Conservation (phyloP, 2,329 filamentous ascomycete genomes). For the Penicillium brevicompactum region DNA sequence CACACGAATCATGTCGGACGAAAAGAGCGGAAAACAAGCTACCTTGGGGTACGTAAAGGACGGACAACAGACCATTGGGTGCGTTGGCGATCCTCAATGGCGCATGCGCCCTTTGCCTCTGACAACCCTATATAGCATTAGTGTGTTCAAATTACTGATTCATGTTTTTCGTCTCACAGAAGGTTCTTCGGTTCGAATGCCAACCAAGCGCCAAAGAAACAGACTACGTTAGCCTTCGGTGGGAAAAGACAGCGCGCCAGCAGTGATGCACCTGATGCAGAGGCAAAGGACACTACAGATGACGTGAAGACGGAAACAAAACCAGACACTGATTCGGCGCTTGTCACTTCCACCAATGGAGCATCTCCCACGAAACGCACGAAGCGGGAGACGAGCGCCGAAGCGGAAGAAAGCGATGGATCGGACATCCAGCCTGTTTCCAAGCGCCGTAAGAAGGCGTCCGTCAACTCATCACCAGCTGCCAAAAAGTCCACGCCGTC, state of each 20-base stretch:
- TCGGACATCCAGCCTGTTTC: slow-evolving; percentile 62
- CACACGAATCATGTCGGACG: slow-evolving; percentile 28
- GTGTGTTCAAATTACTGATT: slow-evolving; percentile 1
- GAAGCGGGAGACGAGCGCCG: slow-evolving; percentile 44
- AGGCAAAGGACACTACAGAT: slow-evolving; percentile 20
- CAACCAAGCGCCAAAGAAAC: slow-evolving; percentile 65
- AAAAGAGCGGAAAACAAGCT: slow-evolving; percentile 64
- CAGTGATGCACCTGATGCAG: slow-evolving; percentile 30
- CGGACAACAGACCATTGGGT: slow-evolving; percentile 74
- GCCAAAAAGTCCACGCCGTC: slow-evolving; percentile 24
- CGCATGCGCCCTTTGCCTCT: slow-evolving; percentile 6
- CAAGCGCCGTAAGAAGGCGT: slow-evolving; percentile 53
- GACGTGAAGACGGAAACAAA: slow-evolving; percentile 16
- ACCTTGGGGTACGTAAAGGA: slow-evolving; percentile 85
- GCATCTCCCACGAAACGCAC: slow-evolving; percentile 22
- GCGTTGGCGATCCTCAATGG: slow-evolving; percentile 37
- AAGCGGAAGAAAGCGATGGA: slow-evolving; percentile 50
- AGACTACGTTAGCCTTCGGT: slow-evolving; percentile 77
- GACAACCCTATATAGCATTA: background rate
- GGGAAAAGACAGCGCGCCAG: slow-evolving; percentile 51
- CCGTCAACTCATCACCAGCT: slow-evolving; percentile 39
- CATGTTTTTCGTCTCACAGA: slow-evolving; percentile 49
- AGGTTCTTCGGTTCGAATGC: slow-evolving; percentile 79
- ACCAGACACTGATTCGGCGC: slow-evolving; percentile 5
- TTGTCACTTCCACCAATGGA: slow-evolving; percentile 10